phyloP scores from a whole-genome alignment of 192 early-diverging fungal genomes.

The Mortierella antarctica region DNA sequence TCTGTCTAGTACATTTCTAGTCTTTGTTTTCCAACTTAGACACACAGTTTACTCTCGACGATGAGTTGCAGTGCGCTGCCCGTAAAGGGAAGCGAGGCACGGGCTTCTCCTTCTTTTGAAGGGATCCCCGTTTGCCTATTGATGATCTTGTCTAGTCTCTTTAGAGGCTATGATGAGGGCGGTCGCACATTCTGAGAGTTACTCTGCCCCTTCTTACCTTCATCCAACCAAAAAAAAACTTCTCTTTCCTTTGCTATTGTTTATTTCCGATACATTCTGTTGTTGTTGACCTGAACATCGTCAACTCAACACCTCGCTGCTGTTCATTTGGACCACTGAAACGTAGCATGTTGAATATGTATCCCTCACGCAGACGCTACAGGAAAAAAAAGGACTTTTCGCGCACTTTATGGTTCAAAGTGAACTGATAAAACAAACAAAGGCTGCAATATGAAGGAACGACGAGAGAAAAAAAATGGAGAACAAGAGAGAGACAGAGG shows the following conservation, averaged over 20 bases:
- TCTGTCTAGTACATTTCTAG: conserved; percentile 57
- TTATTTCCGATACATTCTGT: no score
- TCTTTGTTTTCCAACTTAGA: conserved; percentile 57
- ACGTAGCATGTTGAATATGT: no score
- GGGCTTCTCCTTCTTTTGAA: conserved; percentile 9
- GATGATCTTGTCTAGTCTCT: conserved; percentile 47
- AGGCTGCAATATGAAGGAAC: no score
- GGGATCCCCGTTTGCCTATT: conserved; percentile 35
- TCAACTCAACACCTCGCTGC: no score
- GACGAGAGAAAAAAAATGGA: not conserved
- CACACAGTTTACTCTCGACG: conserved; percentile 58
- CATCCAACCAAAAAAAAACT: not conserved
- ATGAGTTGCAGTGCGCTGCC: conserved; percentile 56
- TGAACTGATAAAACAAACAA: no score
- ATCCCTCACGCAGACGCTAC: no score
- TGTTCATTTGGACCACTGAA: no score
- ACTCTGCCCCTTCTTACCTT: conserved; percentile 6
- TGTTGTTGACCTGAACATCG: no score
- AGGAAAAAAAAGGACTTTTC: no score
- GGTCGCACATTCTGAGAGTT: conserved; percentile 52
- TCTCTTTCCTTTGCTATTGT: not conserved
- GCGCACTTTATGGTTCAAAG: no score
- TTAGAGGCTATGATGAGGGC: conserved; percentile 50
- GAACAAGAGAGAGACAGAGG: not conserved
- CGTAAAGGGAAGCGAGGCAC: conserved; percentile 56